phyloP scores from a whole-genome alignment of 306 rosid genomes.

The cucumber (Cucumis sativus) region DNA sequence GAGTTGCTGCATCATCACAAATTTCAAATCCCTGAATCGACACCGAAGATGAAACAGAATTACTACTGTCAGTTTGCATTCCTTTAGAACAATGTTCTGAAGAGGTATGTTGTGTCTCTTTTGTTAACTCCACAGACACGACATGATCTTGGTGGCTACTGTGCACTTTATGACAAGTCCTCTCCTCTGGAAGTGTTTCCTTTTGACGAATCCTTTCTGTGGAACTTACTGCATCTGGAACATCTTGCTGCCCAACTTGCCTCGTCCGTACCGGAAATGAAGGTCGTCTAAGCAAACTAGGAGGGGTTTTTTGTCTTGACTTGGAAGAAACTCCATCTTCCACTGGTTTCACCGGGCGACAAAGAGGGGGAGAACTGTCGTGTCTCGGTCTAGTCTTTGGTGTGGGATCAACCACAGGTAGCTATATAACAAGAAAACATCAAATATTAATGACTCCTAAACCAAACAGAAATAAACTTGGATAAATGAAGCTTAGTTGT shows the following conservation, averaged over 20 bases:
- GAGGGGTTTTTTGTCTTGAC: constrained; percentile 73
- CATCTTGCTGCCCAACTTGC: constrained; percentile 46
- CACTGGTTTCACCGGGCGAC: constrained; percentile 35
- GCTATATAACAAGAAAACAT: constrained; percentile 28
- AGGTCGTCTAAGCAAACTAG: constrained; percentile 44
- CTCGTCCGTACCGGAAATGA: constrained; percentile 48
- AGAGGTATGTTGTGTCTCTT: constrained; percentile 33
- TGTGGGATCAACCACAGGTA: constrained; percentile 36
- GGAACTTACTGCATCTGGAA: constrained; percentile 31
- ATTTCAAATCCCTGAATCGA: constrained; percentile 75
- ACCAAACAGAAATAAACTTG: neutral
- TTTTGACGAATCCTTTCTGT: constrained; percentile 25
- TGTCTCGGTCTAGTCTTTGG: constrained; percentile 58
- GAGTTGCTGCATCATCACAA: constrained; percentile 55
- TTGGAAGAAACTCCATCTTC: constrained; percentile 67
- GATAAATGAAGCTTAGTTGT: neutral
- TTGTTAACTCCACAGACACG: constrained; percentile 24
- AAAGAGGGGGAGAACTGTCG: constrained; percentile 48
- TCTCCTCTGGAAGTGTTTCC: constrained; percentile 38
- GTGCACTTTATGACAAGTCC: constrained; percentile 26
- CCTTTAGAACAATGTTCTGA: constrained; percentile 48
- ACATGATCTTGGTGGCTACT: constrained; percentile 27
- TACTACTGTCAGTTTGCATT: constrained; percentile 61
- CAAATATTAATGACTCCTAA: neutral
- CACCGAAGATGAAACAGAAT: constrained; percentile 67